Base-by-base conservation (phyloP, 768 basidiomycete species). In the Boletus sensibilis region DNA sequence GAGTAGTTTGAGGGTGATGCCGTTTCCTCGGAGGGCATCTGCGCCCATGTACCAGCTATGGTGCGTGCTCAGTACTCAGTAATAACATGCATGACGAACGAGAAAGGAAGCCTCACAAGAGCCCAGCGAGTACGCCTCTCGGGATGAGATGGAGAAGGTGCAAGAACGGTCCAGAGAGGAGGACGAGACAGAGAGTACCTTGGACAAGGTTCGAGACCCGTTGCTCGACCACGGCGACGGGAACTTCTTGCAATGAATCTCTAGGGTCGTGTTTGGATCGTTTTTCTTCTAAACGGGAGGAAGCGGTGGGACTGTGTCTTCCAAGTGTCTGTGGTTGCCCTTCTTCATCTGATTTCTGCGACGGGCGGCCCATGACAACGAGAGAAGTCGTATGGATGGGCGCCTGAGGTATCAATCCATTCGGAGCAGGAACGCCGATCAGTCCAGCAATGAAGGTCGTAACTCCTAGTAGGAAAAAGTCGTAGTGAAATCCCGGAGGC, bases 311-410 rank as follows among this genome's bases (percentile, higher is more conserved):
- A 27, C 11, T 34, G 9, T 0, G 1, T 23, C 38, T 25, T 46
- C 21, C 16, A 34, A 37, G 8, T 5, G 46, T 34, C 20, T 25
- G 25, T 6, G 12, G 11, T 13, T 74, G 75, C 40, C 75, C 69
- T 53, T 74, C 68, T 29, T 74, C 70, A 34, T 78, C 75, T 27
- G 74, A 67, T n/a, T 71, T 72, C 61, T 77, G 77, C 1, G 54
- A 39, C 12, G 73, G 68, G 4, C 62, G 71, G 0, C 84, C 85
- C 81, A 89, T 82, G 35, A 94, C 77, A 25, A 89, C 74, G 2
- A 98, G 81, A 11, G 92, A 88, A 8, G 82, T 80, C 1, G 94
- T 96, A 65, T 97, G 94, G n/a, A 95, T 90, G 2, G 94, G 95
- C 1, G 95, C 95, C 65, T 90, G 90, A 1, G 88, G 89, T 49